Evolutionary conservation across 768 basidiomycete species (phyloP), one percentile per base, ranked within the genome.

Genomic region (Coprinopsis cinerea): DNA sequence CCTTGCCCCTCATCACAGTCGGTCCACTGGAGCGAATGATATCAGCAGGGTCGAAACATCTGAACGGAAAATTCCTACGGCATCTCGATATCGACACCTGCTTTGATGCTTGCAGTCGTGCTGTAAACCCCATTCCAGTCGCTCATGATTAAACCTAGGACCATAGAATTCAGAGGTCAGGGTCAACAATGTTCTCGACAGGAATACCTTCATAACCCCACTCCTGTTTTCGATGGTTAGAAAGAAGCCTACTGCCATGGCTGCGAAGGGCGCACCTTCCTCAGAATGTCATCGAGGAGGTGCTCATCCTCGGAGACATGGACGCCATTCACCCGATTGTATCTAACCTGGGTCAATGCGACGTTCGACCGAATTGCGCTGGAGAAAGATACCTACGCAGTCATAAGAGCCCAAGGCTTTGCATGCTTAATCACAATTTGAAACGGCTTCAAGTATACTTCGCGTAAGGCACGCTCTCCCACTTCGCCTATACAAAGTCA

Each of bases 71-170:
- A 22, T 2, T 64, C 69, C 36, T 59, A 74, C 66, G 79, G 79
- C 79, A 81, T 82, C 58, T 85, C 83, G 18, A 84, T 65, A 56
- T 84, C 80, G 14, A 84, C 61, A 0, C 82, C 82, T 9, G 83
- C 82, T 51, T 79, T 78, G 58, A 85, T 76, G 49, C 73, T 69
- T 48, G 70, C 70, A 0, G 67, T 57, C 6, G 73, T 75, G 49
- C 70, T 72, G 55, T 78, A 79, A 2, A 70, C 65, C 6, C 77
- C 77, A 41, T 61, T 74, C 82, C 73, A 75, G 56, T 84, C 82
- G 48, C 78, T 80, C 74, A 83, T 83, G 36, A 82, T 63, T 58
- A 79, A 55, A 1, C 78, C 69, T 70, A 49, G n/a, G 10, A 28
- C 9, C 10, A 30, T 17, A 14, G 14, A n/a, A n/a, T n/a, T 35